Evolutionary conservation across 1,284 basidiomycete genomes (phyloP).

Genomic region (Apiotrichum gracile): DNA sequence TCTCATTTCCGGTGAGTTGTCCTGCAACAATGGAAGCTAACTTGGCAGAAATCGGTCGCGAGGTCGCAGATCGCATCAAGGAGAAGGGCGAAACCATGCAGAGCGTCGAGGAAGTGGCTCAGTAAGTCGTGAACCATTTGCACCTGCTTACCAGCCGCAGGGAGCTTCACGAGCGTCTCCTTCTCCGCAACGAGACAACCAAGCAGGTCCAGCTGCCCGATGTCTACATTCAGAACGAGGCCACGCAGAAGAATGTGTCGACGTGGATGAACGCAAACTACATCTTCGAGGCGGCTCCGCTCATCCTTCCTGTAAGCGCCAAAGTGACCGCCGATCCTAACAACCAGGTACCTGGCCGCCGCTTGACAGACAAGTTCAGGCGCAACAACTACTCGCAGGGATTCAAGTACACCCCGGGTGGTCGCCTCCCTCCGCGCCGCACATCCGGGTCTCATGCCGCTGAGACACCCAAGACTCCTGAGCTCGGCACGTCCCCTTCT

Average conservation of each 20-base stretch:
- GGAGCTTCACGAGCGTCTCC: constrained; percentile 75
- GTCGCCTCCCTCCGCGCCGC: constrained; percentile 52
- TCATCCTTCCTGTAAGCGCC: constrained; percentile 66
- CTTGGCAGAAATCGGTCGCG: constrained; percentile 70
- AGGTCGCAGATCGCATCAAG: constrained; percentile 85
- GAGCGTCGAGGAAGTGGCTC: constrained; percentile 92
- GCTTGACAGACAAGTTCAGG: constrained; percentile 87
- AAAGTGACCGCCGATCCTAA: not conserved
- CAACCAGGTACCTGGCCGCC: constrained; percentile 72
- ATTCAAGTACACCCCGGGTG: constrained; percentile 55
- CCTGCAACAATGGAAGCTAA: not conserved
- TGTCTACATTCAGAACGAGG: constrained; percentile 85
- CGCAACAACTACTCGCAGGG: constrained; percentile 32
- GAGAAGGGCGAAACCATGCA: constrained; percentile 62
- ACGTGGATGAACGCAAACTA: constrained; percentile 73
- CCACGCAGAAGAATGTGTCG: constrained; percentile 82
- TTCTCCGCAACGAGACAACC: constrained; percentile 90
- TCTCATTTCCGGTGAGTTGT: constrained; percentile 57
- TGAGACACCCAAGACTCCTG: not conserved
- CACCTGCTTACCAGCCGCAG: constrained; percentile 14
- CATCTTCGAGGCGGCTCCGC: constrained; percentile 67
- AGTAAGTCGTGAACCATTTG: constrained; percentile 24
- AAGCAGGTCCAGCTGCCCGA: constrained; percentile 95
- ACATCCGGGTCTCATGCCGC: constrained; percentile 30
- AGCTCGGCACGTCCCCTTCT: constrained; percentile 29